Evolutionary conservation across 768 basidiomycete genomes (phyloP), one percentile per base, ranked within the genome.

Genomic region (Podaxis sp.): DNA sequence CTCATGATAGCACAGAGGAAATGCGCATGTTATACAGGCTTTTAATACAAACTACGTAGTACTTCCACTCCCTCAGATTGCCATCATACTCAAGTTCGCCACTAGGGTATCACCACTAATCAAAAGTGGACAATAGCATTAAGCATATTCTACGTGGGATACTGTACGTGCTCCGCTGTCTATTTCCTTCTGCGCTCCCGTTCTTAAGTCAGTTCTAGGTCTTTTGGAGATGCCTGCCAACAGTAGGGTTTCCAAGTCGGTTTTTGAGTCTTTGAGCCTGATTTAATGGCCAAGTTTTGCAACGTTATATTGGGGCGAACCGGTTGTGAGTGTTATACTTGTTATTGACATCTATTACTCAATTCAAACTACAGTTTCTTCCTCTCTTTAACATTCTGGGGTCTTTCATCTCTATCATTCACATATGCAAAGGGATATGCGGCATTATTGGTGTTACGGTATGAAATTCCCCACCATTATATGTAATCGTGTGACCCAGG

Each of bases 81-180:
- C 38, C 11, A 55, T 23, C 13, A 18, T 59, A 11, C 25, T 55
- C 7, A 36, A 4, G 38, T 11, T 27, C 28, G 16, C 35, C 53
- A 13, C 48, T 42, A 83, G 82, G 82, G 77, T 21, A 77, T 85
- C 53, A 77, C 78, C 21, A 69, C 73, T 47, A 85, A 85, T 65
- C 73, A 79, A 61, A 81, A 78, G 68, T 84, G 83, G 83, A 84
- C 83, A 0, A 68, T 84, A 9, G 83, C 77, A 3, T 68, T 84
- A 47, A 82, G 82, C 60, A 82, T 85, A 25, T 85, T 85, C 69
- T 84, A 85, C 61, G 81, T 83, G 25, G 83, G 83, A 47, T 85
- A 85, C 63, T 84, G 83, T 83, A 60, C 58, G 75, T 67, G 4
- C 9, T 4, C 10, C 5, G 16, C 55, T 57, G 2, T n/a, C 42